These are phyloP conservation scores for Hylodesmum podocarpum DNA, from an alignment of 306 rosid species.

Conservation along the genomic window DNA sequence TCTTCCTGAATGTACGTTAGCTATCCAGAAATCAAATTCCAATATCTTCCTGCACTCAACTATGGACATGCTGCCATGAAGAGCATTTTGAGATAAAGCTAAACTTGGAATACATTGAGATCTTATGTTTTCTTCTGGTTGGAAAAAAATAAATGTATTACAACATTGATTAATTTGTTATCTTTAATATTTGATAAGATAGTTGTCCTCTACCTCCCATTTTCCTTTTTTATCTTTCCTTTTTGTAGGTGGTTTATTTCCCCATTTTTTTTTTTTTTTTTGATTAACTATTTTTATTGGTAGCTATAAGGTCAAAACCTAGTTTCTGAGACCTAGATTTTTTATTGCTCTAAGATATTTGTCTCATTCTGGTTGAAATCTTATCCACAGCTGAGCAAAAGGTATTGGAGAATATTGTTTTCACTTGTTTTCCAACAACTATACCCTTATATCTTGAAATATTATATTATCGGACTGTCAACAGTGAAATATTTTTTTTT, in stretches of 20 bases:
- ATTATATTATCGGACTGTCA: neutral
- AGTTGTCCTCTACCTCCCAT: neutral
- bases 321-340: neutral
- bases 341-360: neutral
- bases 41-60: neutral
- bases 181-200: slow-evolving; percentile 11
- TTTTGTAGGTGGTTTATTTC: neutral
- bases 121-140: neutral
- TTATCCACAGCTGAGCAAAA: neutral
- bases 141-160: slow-evolving; percentile 11
- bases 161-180: neutral
- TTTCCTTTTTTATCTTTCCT: slow-evolving; percentile 8
- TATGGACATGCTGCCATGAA: neutral
- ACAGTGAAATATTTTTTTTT: neutral
- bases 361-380: neutral
- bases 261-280: neutral
- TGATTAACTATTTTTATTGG: neutral
- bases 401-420: neutral
- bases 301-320: neutral
- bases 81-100: neutral
- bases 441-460: neutral
- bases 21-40: neutral
- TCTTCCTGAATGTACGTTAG: neutral
- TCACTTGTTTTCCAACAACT: neutral
- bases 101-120: neutral